These are phyloP conservation scores for Tardiomyces depauwii DNA, from an alignment of 1,139 yeast genomes.

Conservation along the genomic window DNA sequence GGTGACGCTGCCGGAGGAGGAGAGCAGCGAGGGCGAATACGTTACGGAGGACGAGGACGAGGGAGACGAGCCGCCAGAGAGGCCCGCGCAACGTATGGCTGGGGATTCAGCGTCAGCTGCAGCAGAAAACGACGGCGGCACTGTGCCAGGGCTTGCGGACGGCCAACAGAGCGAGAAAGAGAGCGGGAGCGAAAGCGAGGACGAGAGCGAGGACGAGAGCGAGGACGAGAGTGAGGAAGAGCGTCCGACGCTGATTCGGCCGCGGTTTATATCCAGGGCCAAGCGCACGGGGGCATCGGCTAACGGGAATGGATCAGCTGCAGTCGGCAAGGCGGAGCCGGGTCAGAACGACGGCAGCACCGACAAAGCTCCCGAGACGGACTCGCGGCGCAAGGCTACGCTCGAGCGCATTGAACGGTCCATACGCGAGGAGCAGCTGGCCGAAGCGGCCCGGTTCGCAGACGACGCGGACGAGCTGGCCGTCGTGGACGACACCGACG, in stretches of 20 bases:
- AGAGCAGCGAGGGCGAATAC: conserved; percentile 2
- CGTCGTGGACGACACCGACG: conserved; percentile 45
- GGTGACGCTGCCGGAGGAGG: conserved; percentile 2
- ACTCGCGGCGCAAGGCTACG: neutral
- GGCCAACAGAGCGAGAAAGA: neutral
- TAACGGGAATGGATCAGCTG: neutral
- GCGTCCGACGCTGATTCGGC: conserved; percentile 15
- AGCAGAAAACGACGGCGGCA: too few species aligned
- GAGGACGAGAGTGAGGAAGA: conserved; percentile 2
- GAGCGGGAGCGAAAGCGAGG: conserved; percentile 5
- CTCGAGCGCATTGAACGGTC: neutral
- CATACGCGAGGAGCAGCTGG: neutral
- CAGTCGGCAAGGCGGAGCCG: too few species aligned
- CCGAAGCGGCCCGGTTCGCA: neutral
- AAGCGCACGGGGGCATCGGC: neutral
- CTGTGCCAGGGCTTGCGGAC: too few species aligned
- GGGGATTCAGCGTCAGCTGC: too few species aligned
- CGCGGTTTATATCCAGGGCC: conserved; percentile 6
- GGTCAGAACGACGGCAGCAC: too few species aligned
- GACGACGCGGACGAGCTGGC: conserved; percentile 3
- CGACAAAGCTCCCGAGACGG: neutral
- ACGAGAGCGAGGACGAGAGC: conserved; percentile 5
- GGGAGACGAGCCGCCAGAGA: conserved; percentile 9
- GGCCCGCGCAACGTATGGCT: too few species aligned
- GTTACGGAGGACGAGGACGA: conserved; percentile 8